Percentiles rank a stretch among this genome's conserved stretches.
These are phyloP conservation scores for Aegle marmelos DNA, from an alignment of 345 rosid species.

Conservation along the genomic window DNA sequence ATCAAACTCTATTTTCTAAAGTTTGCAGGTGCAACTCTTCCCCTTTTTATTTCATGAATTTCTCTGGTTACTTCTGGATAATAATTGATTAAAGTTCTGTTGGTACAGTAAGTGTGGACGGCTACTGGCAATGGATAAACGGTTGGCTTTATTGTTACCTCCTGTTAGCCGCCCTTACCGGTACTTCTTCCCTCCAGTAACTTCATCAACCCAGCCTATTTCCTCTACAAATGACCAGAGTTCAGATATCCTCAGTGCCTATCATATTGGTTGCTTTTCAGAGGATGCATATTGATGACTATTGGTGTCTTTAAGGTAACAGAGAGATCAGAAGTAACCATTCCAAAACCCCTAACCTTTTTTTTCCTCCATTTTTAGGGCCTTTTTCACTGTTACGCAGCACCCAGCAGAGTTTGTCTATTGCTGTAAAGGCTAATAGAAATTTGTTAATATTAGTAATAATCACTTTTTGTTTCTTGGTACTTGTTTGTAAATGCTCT, in stretches of 20 bases:
- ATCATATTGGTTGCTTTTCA: slow-evolving; percentile 51
- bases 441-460: not conserved
- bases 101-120: slow-evolving; percentile 67
- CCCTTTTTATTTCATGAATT: slow-evolving; percentile 9
- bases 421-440: not conserved
- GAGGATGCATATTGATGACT: slow-evolving; percentile 30
- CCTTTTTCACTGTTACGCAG: not conserved
- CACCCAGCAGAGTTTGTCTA: not conserved
- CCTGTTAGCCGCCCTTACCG: slow-evolving; percentile 50
- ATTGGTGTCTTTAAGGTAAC: not conserved
- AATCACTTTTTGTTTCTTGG: not conserved
- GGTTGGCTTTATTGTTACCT: slow-evolving; percentile 53
- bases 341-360: not conserved
- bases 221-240: slow-evolving; percentile 30
- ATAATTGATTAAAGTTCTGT: slow-evolving; percentile 7
- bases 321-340: not conserved
- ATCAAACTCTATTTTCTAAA: slow-evolving; percentile 66
- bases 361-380: not conserved
- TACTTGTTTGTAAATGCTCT: too few relatives aligned
- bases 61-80: not conserved
- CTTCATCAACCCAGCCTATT: slow-evolving; percentile 8
- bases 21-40: slow-evolving; percentile 55
- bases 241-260: slow-evolving; percentile 34
- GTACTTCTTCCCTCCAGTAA: slow-evolving; percentile 22
- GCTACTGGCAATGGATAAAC: slow-evolving; percentile 68